Percentiles rank a stretch among this genome's conserved stretches.
phyloP scores from a whole-genome alignment of 192 early-diverging fungal species.

The Gryganskiella cystojenkinii region DNA sequence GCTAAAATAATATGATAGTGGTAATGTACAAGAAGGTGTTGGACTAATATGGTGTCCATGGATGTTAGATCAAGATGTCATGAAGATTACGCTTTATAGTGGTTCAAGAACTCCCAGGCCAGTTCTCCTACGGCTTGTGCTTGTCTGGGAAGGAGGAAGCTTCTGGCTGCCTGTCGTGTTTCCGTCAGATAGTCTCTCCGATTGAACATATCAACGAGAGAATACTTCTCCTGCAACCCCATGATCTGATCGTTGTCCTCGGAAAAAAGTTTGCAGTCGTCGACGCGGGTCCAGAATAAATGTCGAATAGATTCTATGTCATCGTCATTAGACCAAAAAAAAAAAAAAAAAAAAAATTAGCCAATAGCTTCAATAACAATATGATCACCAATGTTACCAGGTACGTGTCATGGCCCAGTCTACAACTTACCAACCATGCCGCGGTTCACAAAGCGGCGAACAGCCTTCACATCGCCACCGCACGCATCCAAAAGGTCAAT shows the following conservation, averaged over 20 bases:
- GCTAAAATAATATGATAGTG: neutral
- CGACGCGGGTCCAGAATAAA: conserved; percentile 31
- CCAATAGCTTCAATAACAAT: too few species aligned
- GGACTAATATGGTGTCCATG: neutral
- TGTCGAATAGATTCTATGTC: conserved; percentile 13
- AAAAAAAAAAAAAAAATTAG: neutral
- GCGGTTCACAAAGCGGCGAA: neutral
- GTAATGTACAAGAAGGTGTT: too few species aligned
- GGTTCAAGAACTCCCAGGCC: neutral
- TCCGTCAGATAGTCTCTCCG: conserved; percentile 16
- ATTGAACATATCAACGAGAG: conserved; percentile 3
- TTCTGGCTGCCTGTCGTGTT: conserved; percentile 17
- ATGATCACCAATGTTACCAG: too few species aligned
- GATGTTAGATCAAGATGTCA: neutral
- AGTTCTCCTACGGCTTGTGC: neutral
- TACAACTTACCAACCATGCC: conserved; percentile 29
- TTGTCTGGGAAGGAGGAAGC: neutral
- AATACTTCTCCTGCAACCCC: conserved; percentile 9
- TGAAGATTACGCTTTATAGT: neutral
- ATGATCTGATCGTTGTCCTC: conserved; percentile 14
- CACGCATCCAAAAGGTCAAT: conserved; percentile 42
- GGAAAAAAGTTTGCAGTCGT: conserved; percentile 21
- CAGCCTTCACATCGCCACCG: conserved; percentile 8
- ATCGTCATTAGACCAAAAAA: too few species aligned
- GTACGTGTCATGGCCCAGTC: too few species aligned